Conservation (phyloP, 2,329 filamentous ascomycete genomes). For the Arthrobotrys sphaeroides region DNA sequence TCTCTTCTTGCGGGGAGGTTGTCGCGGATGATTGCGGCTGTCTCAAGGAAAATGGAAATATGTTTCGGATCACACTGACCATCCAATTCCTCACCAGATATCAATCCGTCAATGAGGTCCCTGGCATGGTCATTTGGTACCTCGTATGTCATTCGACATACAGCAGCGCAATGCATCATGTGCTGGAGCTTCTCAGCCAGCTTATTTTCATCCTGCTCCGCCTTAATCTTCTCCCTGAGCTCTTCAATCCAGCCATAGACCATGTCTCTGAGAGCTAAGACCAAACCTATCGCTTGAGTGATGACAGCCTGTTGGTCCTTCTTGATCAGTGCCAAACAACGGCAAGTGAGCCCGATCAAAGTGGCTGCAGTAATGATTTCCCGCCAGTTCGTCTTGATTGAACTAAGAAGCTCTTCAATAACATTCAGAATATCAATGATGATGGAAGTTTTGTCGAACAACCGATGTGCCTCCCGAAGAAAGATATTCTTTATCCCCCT, state of each 20-base stretch:
- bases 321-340: constrained; percentile 51
- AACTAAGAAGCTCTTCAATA: constrained; percentile 57
- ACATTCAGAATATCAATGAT: constrained; percentile 20
- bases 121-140: constrained; percentile 36
- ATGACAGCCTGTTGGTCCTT: constrained; percentile 28
- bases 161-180: constrained; percentile 52
- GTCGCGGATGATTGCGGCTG: constrained; percentile 41
- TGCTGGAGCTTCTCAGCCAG: constrained; percentile 35
- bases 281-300: constrained; percentile 31
- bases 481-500: constrained; percentile 10
- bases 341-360: constrained; percentile 54
- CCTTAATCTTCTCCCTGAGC: constrained; percentile 24
- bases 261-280: constrained; percentile 48
- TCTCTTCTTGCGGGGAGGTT: constrained; percentile 43
- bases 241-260: constrained; percentile 54
- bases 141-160: constrained; percentile 58
- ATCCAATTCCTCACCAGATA: not conserved
- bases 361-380: constrained; percentile 53
- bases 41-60: constrained; percentile 36
- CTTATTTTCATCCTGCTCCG: constrained; percentile 25
- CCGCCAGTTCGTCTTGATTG: constrained; percentile 67
- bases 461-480: constrained; percentile 61
- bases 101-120: constrained; percentile 18
- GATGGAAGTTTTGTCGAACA: constrained; percentile 60
- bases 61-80: constrained; percentile 22